Evolutionary conservation across 345 rosid genomes (phyloP), one percentile per base, ranked within the genome.

Genomic region (Aegle marmelos): DNA sequence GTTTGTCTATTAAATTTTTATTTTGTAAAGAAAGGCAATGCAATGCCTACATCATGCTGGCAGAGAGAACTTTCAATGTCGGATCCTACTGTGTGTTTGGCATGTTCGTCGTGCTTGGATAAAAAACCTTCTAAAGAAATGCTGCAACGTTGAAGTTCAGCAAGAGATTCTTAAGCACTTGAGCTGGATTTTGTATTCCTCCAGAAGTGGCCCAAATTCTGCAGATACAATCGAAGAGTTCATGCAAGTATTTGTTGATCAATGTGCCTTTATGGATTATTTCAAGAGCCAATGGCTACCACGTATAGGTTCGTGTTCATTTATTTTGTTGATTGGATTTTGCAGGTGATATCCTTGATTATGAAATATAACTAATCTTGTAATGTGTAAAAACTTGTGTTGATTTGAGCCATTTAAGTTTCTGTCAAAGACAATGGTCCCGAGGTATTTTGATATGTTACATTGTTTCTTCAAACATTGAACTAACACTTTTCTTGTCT

Each of bases 31-130:
- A 57, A 57, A 37, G 70, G 77, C 28, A 66, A 54, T 31, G 5
- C 60, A 76, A 39, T 63, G 64, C 75, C 66, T 58, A 25, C 2
- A 21, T 77, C 66, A 57, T 75, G 48, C 59, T 78, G 70, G 80
- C 90, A 87, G 91, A 78, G 90, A 85, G 80, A 86, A 84, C 73
- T 85, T 89, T 78, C 85, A 75, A 64, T 89, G 91, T 33, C 87
- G 82, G 81, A 74, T 87, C 58, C 70, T 89, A 24, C 80, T 86
- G 60, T 85, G 85, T 45, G 39, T 76, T 62, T 88, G 91, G 91
- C 84, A 68, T 69, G 70, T 85, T 82, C 91, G 87, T 27, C 89
- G 76, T 70, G 79, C 88, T 83, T 88, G 88, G 91, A 86, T 86
- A 65, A 88, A 83, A 79, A 86, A 72, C 78, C 83, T 88, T 70